Evolutionary conservation across 257 asterid species (phyloP).

Genomic region (Anisodus acutangulus): DNA sequence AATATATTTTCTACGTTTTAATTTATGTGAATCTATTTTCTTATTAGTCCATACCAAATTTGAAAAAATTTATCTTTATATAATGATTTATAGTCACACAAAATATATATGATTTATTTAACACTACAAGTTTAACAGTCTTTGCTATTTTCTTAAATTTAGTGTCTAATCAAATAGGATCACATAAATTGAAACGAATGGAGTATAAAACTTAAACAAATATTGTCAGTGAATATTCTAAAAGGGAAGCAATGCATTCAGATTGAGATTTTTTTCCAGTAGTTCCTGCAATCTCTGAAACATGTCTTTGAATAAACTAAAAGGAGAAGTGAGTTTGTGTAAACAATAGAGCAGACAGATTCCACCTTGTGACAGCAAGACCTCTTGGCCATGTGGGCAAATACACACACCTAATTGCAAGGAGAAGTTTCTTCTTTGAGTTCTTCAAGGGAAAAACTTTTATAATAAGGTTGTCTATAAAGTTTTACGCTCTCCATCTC

Average conservation of each 20-base stretch:
- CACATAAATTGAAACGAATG: no score
- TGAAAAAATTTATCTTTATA: no score
- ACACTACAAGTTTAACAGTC: no score
- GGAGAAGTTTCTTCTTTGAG: no score
- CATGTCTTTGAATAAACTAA: background rate
- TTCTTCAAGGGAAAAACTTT: background rate
- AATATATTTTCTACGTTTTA: no score
- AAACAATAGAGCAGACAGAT: background rate
- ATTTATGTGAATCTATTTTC: no score
- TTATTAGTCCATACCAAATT: no score
- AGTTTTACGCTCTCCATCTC: no score
- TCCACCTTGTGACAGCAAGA: background rate
- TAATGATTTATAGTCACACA: no score
- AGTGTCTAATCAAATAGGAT: no score
- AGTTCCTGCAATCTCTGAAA: conserved; percentile 22
- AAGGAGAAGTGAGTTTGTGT: background rate
- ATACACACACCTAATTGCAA: background rate
- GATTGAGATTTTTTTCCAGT: background rate
- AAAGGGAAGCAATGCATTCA: background rate
- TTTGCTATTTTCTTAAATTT: no score
- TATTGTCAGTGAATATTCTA: background rate
- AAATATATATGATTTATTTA: no score
- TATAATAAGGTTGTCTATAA: background rate
- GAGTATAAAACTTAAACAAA: background rate
- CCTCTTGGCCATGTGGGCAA: background rate